A percentile compares a stretch with the other conserved stretches of the same genome.
Evolutionary conservation across 2,329 filamentous ascomycete genomes (phyloP).

Genomic region (Venturia oleaginea): DNA sequence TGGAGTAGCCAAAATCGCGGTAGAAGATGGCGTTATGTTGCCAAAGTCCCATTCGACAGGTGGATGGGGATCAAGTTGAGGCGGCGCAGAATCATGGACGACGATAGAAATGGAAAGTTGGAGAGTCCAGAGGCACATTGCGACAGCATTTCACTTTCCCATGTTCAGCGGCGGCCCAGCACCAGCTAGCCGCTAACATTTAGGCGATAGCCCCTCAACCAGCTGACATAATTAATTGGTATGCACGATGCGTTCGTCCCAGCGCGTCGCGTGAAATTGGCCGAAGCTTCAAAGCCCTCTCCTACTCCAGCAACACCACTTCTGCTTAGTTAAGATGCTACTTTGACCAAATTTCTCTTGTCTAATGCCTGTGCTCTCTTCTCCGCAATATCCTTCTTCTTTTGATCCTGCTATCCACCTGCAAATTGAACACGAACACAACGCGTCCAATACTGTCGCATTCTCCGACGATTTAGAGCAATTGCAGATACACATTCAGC

Average conservation of each 20-base stretch:
- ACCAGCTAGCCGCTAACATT: not conserved
- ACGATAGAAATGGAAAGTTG: not conserved
- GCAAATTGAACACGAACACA: conserved; percentile 33
- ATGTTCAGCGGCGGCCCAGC: not conserved
- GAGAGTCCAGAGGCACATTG: not conserved
- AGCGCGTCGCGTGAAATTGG: not conserved
- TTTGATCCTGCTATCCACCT: conserved; percentile 43
- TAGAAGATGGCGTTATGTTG: conserved; percentile 15
- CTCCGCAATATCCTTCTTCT: conserved; percentile 31
- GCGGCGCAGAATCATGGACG: conserved; percentile 4
- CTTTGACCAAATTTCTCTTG: not conserved
- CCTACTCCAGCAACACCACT: not conserved
- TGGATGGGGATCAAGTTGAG: not conserved
- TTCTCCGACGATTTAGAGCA: conserved; percentile 41
- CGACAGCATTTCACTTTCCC: conserved; percentile 6
- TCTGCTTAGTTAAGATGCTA: not conserved
- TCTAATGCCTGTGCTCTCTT: not conserved
- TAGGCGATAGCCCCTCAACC: too few species aligned
- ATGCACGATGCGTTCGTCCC: not conserved
- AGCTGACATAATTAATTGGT: too few species aligned
- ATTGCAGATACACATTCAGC: conserved; percentile 31
- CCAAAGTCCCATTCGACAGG: conserved; percentile 14
- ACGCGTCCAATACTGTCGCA: conserved; percentile 16
- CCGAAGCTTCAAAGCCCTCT: not conserved
- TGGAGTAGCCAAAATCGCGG: conserved; percentile 15